Base-by-base conservation (phyloP, 2,329 filamentous ascomycete genomes). In the Zasmidium angulare region DNA sequence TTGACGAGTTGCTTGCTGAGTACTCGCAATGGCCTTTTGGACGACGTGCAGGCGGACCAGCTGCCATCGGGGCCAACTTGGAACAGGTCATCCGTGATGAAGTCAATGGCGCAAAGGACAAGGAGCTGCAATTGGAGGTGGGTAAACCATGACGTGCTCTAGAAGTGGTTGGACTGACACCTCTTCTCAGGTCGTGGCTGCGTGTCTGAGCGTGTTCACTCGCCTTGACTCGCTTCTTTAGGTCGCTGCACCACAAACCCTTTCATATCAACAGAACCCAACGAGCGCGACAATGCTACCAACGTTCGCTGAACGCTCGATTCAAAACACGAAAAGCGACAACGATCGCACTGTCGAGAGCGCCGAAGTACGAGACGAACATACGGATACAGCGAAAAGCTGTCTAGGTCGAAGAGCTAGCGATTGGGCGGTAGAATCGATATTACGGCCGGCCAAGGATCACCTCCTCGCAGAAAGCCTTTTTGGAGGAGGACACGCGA, bases 11-110 rank as follows among this genome's bases (percentile, higher is more conserved):
- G 65, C 81, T 99, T 59, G 91, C 91, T 46, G 93, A 98, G 74
- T 99, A 97, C 78, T 96, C 91, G 71, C 95, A 98, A 79, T 99
- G 89, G 89, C 95, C 95, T 0, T 99, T 99, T 79, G 92, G 88
- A 55, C 89, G 88, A 78, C 89, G 93, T 77, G 72, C 84, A 3
- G 86, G 85, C 46, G 89, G 91, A 24, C 86, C 86, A 31, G 86
- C 91, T 65, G 92, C 92, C 29, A 92, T 98, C 56, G 95, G 92
- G 50, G 92, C 93, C 66, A 99, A 99, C 74, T 77, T 99, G 72
- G 90, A 91, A 50, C 89, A 95, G 75, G 86, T 92, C 26, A 88
- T 98, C 69, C 81, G 84, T 61, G 93, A 97, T 77, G 95, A 99
- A 77, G 83, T 96, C 67, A 90, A 88, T 77, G 89, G 86, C 63